phyloP scores from a whole-genome alignment of 306 rosid genomes.

The Fagus crenata region DNA sequence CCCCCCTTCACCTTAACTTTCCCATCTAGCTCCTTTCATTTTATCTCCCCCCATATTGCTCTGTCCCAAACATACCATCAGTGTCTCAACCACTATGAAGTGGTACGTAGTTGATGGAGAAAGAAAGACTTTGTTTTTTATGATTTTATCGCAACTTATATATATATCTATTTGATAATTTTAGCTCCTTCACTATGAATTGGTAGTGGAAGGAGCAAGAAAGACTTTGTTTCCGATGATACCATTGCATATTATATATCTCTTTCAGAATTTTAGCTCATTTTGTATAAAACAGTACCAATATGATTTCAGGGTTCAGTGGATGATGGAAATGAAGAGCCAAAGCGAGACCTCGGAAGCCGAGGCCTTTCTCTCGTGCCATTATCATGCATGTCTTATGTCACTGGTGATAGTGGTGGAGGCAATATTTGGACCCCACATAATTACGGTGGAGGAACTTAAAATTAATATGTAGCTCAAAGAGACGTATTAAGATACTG shows the following conservation, averaged over 20 bases:
- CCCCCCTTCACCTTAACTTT: too few relatives aligned
- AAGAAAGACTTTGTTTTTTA: neutral
- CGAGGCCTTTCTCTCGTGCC: conserved; percentile 89
- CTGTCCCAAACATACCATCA: too few relatives aligned
- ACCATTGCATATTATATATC: neutral
- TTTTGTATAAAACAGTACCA: neutral
- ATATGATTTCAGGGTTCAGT: conserved; percentile 37
- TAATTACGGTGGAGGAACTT: conserved; percentile 51
- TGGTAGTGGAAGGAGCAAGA: neutral
- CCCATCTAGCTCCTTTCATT: too few relatives aligned
- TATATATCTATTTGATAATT: neutral
- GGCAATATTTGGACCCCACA: conserved; percentile 54
- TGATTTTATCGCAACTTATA: neutral
- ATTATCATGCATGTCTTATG: conserved; percentile 74
- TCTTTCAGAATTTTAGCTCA: neutral
- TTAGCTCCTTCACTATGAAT: neutral
- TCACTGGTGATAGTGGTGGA: conserved; percentile 44
- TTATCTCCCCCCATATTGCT: too few relatives aligned
- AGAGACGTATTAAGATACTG: neutral
- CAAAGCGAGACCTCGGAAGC: conserved; percentile 62
- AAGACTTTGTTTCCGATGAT: neutral
- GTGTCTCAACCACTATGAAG: too few relatives aligned
- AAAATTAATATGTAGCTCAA: neutral
- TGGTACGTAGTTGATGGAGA: neutral
- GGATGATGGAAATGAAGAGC: conserved; percentile 41